Percentiles rank a stretch among this genome's conserved stretches.
Evolutionary conservation across 1,139 yeast species (phyloP).

Genomic region (Candida anutae): DNA sequence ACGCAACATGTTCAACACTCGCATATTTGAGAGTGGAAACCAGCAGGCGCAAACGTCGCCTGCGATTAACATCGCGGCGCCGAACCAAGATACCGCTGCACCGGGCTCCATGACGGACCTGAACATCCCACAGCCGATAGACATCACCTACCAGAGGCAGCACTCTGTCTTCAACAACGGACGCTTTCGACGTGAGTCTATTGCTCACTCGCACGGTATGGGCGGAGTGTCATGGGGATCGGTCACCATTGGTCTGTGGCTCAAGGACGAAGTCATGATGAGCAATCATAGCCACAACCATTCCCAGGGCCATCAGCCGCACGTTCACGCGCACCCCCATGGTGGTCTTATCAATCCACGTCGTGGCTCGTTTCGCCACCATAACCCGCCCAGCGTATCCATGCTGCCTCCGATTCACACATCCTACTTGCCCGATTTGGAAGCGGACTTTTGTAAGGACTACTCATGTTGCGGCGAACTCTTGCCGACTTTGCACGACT

Average conservation of each 20-base stretch:
- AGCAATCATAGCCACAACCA: constrained; percentile 18
- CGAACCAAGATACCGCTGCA: constrained; percentile 5
- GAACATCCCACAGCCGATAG: constrained; percentile 36
- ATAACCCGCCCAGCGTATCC: constrained; percentile 19
- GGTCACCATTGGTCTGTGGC: constrained; percentile 90
- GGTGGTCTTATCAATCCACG: constrained; percentile 35
- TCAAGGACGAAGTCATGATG: constrained; percentile 83
- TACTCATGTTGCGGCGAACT: constrained; percentile 92
- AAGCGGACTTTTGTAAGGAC: constrained; percentile 94
- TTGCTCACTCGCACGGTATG: constrained; percentile 95
- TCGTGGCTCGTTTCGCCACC: constrained; percentile 33
- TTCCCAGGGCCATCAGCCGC: constrained; percentile 5
- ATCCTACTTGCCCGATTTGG: constrained; percentile 81
- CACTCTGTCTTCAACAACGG: constrained; percentile 30
- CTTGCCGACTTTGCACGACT: constrained; percentile 87
- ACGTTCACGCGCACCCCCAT: constrained; percentile 2
- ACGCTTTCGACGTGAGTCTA: constrained; percentile 67
- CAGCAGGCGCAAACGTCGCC: constrained; percentile 10
- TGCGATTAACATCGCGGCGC: constrained; percentile 10
- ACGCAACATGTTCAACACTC: constrained; percentile 14
- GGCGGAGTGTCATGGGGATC: constrained; percentile 99
- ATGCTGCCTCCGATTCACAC: constrained; percentile 65
- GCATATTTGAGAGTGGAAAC: constrained; percentile 10
- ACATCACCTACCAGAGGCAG: constrained; percentile 35
- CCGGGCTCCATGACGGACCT: constrained; percentile 3